These are phyloP conservation scores for Coniochaeta prunicola DNA, from an alignment of 2,329 filamentous ascomycete species.

Conservation along the genomic window DNA sequence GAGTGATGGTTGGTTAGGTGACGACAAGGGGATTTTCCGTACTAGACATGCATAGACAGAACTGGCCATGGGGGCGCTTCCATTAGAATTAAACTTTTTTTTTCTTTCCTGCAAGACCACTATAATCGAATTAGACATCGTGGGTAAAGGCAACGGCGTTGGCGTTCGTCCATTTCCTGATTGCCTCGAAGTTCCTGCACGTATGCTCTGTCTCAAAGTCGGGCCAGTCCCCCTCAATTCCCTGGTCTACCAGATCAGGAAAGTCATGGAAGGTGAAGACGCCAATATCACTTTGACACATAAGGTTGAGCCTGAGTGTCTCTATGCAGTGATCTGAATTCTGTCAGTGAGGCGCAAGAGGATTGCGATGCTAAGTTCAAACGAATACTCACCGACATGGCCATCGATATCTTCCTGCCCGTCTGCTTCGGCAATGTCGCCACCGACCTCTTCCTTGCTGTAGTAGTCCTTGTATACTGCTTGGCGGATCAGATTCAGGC, in stretches of 20 bases:
- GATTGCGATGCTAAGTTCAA: not conserved
- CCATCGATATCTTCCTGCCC: constrained; percentile 31
- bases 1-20: not conserved
- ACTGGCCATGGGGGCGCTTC: not conserved
- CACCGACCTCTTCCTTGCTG: constrained; percentile 28
- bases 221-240: constrained; percentile 42
- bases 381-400: constrained; percentile 28
- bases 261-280: constrained; percentile 46
- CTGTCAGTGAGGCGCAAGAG: not conserved
- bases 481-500: constrained; percentile 39
- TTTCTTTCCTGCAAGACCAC: not conserved
- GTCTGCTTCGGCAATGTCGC: constrained; percentile 35
- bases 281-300: constrained; percentile 48
- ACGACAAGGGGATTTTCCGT: not conserved
- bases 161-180: constrained; percentile 36
- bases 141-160: constrained; percentile 1
- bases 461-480: constrained; percentile 44
- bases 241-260: constrained; percentile 31
- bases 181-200: constrained; percentile 45
- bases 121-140: not conserved
- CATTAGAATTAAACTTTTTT: not conserved
- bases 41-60: not conserved
- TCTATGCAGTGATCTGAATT: constrained; percentile 45
- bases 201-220: constrained; percentile 46
- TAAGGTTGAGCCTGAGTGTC: constrained; percentile 42